Evolutionary conservation across 495 filamentous ascomycete genomes (phyloP), one percentile per base, ranked within the genome.

Genomic region (Hypomontagnella submonticulosa): DNA sequence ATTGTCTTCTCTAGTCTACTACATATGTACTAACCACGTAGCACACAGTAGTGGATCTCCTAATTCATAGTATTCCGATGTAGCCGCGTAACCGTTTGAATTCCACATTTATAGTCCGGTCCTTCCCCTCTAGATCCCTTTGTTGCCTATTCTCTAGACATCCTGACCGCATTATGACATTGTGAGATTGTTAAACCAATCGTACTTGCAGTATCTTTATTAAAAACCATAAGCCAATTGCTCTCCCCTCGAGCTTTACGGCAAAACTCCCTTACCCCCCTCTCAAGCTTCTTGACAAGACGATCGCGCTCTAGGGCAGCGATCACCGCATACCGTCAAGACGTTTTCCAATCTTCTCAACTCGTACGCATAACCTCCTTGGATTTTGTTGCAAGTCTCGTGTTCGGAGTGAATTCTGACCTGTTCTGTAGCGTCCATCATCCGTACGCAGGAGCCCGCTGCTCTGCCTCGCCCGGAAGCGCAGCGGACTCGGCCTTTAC

Each of bases 391-490:
- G 6, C 0, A 6, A 53, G 4, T 8, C 5, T 4, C 15, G 56
- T 53, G 47, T 30, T 20, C 19, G 18, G 13, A 44, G 44, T 16
- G 20, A 11, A 55, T 15, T 55, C 66, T 67, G 23, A 63, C 47
- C 1, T 41, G 12, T 49, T 8, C 20, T 18, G 44, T 73, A 95
- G 94, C 73, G 87, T 90, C 81, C 94, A 98, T 83, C 91, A 98
- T 88, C 92, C 93, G 82, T 96, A 90, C 89, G 94, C 96, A 87
- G 88, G 89, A 88, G 91, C 90, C 88, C 92, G 92, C 84, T 94
- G 93, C 86, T 90, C 92, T 87, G 89, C 92, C 79, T 86, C 89
- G 76, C 86, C 90, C 77, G 93, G 91, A 81, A 88, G 90, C 77
- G 87, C 90, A 87, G 89, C 91, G 86, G 92, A 95, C 81, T 87